A percentile compares a stretch with the other conserved stretches of the same genome.
Conservation (phyloP, 805 yeast genomes). For the Blastobotrys robertii region DNA sequence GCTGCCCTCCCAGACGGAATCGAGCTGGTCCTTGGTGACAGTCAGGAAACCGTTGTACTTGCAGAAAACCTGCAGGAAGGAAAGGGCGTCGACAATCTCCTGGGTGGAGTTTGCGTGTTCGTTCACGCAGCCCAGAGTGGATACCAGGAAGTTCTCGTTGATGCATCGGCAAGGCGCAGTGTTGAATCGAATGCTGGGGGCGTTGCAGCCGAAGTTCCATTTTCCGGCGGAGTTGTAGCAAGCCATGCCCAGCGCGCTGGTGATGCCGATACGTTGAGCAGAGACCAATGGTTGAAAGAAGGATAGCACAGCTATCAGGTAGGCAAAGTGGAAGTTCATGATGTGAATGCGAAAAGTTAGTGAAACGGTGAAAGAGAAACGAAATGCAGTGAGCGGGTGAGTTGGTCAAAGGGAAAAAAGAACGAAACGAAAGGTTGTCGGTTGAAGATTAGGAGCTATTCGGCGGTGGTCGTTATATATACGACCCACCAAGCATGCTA, state of each 20-base stretch:
- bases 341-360: no score
- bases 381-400: no score
- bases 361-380: no score
- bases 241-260: slow-evolving; percentile 22
- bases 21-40: slow-evolving; percentile 18
- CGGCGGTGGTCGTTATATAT: no score
- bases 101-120: slow-evolving; percentile 15
- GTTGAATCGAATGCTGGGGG: background rate
- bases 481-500: no score
- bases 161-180: slow-evolving; percentile 20
- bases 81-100: slow-evolving; percentile 19
- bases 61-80: slow-evolving; percentile 21
- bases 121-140: slow-evolving; percentile 23
- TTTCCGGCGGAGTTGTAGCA: slow-evolving; percentile 26
- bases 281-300: background rate
- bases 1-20: slow-evolving; percentile 21
- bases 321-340: no score
- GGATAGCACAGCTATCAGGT: background rate
- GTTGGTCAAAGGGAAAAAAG: no score
- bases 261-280: slow-evolving; percentile 26
- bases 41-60: slow-evolving; percentile 22
- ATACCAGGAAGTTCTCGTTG: slow-evolving; percentile 22
- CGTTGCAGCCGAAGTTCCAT: slow-evolving; percentile 24
- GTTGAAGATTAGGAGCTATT: no score
- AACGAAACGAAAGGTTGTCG: no score